Percentiles rank a stretch among this genome's conserved stretches.
These are phyloP conservation scores for Cordyceps farinosa DNA, from an alignment of 2,329 filamentous ascomycete species.

Conservation along the genomic window DNA sequence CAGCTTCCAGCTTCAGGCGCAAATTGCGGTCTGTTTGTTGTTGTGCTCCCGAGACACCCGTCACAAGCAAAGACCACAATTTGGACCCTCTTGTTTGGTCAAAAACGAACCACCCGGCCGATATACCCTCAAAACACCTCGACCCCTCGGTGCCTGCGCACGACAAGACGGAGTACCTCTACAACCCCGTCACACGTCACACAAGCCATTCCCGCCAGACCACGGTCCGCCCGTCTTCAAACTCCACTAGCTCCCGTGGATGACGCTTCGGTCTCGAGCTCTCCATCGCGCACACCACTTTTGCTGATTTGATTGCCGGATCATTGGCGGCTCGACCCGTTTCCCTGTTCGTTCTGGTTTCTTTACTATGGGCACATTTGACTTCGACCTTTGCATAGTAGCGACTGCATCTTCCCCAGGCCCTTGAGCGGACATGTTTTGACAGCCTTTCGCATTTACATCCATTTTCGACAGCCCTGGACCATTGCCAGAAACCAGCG, in stretches of 20 bases:
- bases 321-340: neutral
- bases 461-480: constrained; percentile 17
- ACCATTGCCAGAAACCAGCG: neutral
- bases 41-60: neutral
- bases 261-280: neutral
- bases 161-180: neutral
- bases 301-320: neutral
- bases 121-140: neutral
- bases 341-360: constrained; percentile 5
- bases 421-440: constrained; percentile 20
- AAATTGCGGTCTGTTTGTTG: neutral
- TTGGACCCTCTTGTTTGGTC: neutral
- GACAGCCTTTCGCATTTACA: constrained; percentile 15
- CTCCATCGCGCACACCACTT: neutral
- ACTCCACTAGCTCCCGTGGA: neutral
- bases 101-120: neutral
- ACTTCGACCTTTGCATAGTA: constrained; percentile 21
- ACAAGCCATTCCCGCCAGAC: neutral
- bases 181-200: neutral
- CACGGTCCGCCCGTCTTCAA: neutral
- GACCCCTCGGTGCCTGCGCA: neutral
- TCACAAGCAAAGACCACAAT: neutral
- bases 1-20: neutral
- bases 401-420: constrained; percentile 18
- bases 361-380: constrained; percentile 26